Base-by-base conservation (phyloP, 1,284 basidiomycete genomes). In the Tilletia walkeri region DNA sequence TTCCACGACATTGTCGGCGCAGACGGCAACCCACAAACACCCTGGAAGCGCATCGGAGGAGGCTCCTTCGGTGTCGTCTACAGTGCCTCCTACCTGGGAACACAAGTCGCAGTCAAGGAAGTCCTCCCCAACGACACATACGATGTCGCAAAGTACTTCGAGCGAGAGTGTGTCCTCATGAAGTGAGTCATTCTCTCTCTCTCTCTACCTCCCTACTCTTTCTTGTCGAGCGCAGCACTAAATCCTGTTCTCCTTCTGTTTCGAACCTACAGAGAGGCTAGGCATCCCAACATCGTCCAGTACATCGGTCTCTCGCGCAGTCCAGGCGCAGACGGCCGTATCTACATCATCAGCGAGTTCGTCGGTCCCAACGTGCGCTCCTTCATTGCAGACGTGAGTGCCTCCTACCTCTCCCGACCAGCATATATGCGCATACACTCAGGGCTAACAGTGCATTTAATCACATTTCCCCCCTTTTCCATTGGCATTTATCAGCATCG, bases 101-200 rank as follows among this genome's bases (percentile, higher is more conserved):
- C 96, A 75, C 93, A 95, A 77, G 93, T 98, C 38, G 94, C 94
- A 48, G 93, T 97, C 85, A 98, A 98, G 85, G 94, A 95, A 85
- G 92, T 96, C 2, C 87, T 94, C 2, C 92, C 93, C 0, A 93
- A 91, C 16, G 92, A 86, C 16, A 91, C 91, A 76, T 95, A 96
- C 84, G 92, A 95, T 79, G 86, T 97, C 36, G 89, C 91, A 80
- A 99, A 99, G 85, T 98, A 98, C 86, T 96, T 98, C 85, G 93
- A 95, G 81, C 89, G 95, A 47, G 95, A 99, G 87, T 96, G 94
- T 91, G 89, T 93, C 39, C 88, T 98, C 56, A 95, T 97, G 93
- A 93, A 93, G 87, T 67, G 74, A 80, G 54, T 71, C 18, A 14
- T 36, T 34, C n/a, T 39, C 14, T 61, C 24, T 38, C 70, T 9